These are phyloP conservation scores for Arabis hirsuta DNA, from an alignment of 345 rosid species.

Conservation along the genomic window DNA sequence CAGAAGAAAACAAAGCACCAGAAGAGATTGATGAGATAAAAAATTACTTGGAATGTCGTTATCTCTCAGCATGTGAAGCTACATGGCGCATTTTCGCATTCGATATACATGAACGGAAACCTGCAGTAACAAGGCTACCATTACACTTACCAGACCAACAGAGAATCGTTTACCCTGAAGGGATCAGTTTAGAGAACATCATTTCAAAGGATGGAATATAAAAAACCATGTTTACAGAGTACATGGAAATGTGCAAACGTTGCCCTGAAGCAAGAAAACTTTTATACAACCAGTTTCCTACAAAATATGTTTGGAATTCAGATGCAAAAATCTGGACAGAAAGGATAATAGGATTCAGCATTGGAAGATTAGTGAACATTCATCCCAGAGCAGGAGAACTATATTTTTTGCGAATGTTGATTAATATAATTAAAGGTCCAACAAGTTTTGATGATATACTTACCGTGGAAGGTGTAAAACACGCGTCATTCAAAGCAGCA, in stretches of 20 bases:
- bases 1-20: neutral
- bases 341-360: neutral
- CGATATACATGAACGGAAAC: slow-evolving; percentile 1
- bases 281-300: neutral
- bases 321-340: neutral
- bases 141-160: neutral
- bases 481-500: neutral
- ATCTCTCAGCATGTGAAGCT: neutral
- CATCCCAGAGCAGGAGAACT: neutral
- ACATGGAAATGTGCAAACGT: neutral
- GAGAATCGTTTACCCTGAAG: neutral
- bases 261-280: neutral
- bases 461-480: neutral
- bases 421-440: neutral
- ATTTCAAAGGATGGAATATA: neutral
- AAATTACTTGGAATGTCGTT: neutral
- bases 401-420: neutral
- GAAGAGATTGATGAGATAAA: neutral
- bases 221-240: neutral
- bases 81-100: neutral
- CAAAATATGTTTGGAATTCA: neutral
- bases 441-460: neutral
- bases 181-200: neutral
- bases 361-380: neutral
- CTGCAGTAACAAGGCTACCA: neutral